Conservation (phyloP, 768 basidiomycete species). For the Kwoniella mangroviensis region DNA sequence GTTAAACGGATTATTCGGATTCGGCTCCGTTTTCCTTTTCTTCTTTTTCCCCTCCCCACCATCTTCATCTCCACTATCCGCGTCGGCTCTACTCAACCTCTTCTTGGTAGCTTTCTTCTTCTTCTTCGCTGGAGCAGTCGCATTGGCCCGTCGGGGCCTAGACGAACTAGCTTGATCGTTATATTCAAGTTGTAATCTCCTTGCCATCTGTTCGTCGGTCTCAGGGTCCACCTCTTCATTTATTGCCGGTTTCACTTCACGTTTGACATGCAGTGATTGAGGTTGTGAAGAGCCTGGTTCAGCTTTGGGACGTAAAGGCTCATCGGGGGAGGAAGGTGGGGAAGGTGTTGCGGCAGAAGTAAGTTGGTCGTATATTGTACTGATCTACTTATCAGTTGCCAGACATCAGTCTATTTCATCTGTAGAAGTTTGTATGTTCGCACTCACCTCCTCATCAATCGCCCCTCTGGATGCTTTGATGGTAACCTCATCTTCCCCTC, state of each 20-base stretch:
- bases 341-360: slow-evolving; percentile 27
- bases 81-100: slow-evolving; percentile 55
- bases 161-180: slow-evolving; percentile 59
- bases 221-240: slow-evolving; percentile 60
- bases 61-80: slow-evolving; percentile 39
- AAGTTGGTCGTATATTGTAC: slow-evolving; percentile 44
- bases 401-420: not conserved
- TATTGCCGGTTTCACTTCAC: slow-evolving; percentile 18
- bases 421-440: not conserved
- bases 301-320: slow-evolving; percentile 19
- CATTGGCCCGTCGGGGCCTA: slow-evolving; percentile 59
- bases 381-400: slow-evolving; percentile 29
- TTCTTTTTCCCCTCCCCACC: slow-evolving; percentile 48
- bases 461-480: slow-evolving; percentile 71
- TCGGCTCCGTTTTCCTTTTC: slow-evolving; percentile 62
- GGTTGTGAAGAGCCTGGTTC: slow-evolving; percentile 36
- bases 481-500: slow-evolving; percentile 61
- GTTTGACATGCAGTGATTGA: slow-evolving; percentile 30
- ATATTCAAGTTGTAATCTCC: slow-evolving; percentile 71
- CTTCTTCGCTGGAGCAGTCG: slow-evolving; percentile 28
- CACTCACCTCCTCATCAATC: slow-evolving; percentile 71
- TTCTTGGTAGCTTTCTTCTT: slow-evolving; percentile 46
- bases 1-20: slow-evolving; percentile 53
- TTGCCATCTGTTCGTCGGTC: slow-evolving; percentile 72
- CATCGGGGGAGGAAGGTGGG: slow-evolving; percentile 26